Conservation (phyloP, 192 early-diverging fungal genomes). For the Backusella luteola region DNA sequence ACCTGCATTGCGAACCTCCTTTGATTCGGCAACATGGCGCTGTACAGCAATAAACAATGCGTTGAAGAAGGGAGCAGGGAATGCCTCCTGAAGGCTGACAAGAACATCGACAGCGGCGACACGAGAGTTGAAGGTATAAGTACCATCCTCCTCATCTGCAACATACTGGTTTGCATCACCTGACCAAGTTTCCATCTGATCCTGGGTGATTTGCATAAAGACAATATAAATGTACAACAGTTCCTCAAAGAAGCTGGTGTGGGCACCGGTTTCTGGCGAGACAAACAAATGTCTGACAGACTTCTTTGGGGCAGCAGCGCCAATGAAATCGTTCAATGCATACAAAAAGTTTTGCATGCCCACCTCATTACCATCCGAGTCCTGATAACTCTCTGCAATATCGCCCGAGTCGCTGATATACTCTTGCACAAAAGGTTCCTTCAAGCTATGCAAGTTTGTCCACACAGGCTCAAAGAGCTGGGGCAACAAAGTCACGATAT, state of each 20-base stretch:
- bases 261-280: constrained; percentile 35
- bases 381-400: constrained; percentile 47
- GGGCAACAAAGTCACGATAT: constrained; percentile 47
- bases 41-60: constrained; percentile 55
- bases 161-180: constrained; percentile 86
- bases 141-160: constrained; percentile 90
- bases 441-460: constrained; percentile 61
- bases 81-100: constrained; percentile 15
- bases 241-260: constrained; percentile 50
- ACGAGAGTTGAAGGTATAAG: constrained; percentile 82
- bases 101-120: constrained; percentile 80
- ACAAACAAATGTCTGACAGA: constrained; percentile 50
- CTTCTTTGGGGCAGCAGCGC: constrained; percentile 56
- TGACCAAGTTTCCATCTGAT: constrained; percentile 77
- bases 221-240: constrained; percentile 57
- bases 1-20: constrained; percentile 45
- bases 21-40: constrained; percentile 51
- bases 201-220: constrained; percentile 83
- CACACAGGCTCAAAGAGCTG: constrained; percentile 67
- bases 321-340: constrained; percentile 67
- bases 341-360: constrained; percentile 67
- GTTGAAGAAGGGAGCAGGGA: constrained; percentile 44
- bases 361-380: constrained; percentile 71
- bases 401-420: constrained; percentile 45
- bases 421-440: constrained; percentile 52